Conservation (phyloP, 2,329 filamentous ascomycete genomes). For the Elsinoe ampelina region DNA sequence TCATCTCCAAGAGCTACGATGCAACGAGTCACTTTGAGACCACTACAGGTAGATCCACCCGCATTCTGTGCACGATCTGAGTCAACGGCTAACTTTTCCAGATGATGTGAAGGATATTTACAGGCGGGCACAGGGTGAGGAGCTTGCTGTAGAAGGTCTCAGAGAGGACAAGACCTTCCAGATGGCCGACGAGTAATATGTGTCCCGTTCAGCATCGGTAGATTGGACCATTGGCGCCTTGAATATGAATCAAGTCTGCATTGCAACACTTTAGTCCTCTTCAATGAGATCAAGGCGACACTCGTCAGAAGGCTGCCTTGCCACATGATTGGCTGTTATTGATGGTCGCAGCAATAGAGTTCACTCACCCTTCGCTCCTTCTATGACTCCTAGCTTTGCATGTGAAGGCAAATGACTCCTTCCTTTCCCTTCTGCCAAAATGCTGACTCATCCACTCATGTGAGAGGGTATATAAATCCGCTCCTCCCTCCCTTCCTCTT, state of each 20-base stretch:
- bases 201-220: background rate
- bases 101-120: constrained; percentile 97
- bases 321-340: background rate
- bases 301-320: background rate
- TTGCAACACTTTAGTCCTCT: background rate
- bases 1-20: constrained; percentile 98
- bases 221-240: constrained; percentile 1
- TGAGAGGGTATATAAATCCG: background rate
- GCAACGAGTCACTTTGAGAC: constrained; percentile 98
- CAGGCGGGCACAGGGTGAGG: constrained; percentile 68
- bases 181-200: constrained; percentile 52
- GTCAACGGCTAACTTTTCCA: constrained; percentile 23
- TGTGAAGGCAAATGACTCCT: background rate
- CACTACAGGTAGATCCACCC: constrained; percentile 47
- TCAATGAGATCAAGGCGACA: background rate
- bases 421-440: background rate
- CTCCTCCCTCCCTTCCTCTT: background rate
- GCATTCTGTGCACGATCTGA: background rate
- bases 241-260: background rate
- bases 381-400: too few species aligned
- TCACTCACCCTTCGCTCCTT: too few species aligned
- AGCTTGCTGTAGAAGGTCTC: constrained; percentile 78
- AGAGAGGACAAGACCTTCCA: constrained; percentile 61
- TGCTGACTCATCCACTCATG: background rate
- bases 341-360: too few species aligned